Evolutionary conservation across 176 grass and related monocot genomes (phyloP).

Genomic region (Paspalum vaginatum): DNA sequence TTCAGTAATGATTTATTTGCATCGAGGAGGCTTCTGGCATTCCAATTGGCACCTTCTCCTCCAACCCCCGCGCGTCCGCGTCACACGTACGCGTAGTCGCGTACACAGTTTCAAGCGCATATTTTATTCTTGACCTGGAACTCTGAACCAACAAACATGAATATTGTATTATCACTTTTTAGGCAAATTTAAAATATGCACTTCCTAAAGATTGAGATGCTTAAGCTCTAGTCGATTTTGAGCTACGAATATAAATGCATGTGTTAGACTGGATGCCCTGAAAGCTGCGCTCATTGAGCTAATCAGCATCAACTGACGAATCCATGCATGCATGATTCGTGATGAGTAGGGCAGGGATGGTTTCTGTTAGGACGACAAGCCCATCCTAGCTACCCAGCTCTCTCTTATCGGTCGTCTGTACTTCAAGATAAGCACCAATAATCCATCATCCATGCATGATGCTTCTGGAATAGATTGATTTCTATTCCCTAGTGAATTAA

Average conservation of each 20-base stretch:
- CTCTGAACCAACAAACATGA: not conserved
- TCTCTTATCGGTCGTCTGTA: not conserved
- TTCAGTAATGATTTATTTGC: not conserved
- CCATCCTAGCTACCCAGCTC: slow-evolving; percentile 5
- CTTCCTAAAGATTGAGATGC: not conserved
- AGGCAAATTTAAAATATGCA: not conserved
- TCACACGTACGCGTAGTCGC: not conserved
- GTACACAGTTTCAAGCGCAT: too few species aligned
- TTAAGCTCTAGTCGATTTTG: not conserved
- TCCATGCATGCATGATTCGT: slow-evolving; percentile 2
- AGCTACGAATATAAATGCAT: not conserved
- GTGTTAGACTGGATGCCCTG: not conserved
- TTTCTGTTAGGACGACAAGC: slow-evolving; percentile 39
- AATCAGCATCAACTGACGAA: slow-evolving; percentile 3
- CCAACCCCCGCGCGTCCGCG: too few species aligned
- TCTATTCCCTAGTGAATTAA: too few species aligned
- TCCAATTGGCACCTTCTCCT: slow-evolving; percentile 16
- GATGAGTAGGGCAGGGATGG: slow-evolving; percentile 27
- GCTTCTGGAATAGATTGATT: not conserved
- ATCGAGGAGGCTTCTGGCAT: not conserved
- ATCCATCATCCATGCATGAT: too few species aligned
- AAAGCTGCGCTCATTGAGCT: slow-evolving; percentile 23
- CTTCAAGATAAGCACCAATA: slow-evolving; percentile 40
- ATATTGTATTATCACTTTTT: not conserved
- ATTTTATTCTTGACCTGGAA: not conserved